Base-by-base conservation (phyloP, 208 protist species). In the Dictyostelium gargantuum region DNA sequence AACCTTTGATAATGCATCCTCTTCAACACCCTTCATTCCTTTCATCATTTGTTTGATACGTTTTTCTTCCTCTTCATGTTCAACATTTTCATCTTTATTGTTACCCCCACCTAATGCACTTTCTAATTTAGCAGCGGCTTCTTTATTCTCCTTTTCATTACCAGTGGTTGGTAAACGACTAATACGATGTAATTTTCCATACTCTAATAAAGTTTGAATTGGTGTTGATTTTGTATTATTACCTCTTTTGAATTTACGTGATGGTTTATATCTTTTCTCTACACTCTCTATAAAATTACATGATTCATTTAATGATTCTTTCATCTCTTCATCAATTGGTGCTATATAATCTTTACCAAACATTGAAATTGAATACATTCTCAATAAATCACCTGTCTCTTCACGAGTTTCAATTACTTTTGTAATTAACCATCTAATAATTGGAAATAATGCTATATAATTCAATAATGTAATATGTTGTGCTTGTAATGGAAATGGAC, bases 371-470 rank as follows among this genome's bases (percentile, higher is more conserved):
- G 95, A 91, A 73, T 95, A 97, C 54, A 93, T 46, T 66, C 95
- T 81, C 0, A 98, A 85, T 61, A 92, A 80, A 82, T 97, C 94
- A 46, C 85, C 96, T 17, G 93, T 97, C 32, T 98, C 96, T 48
- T 91, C 91, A n/a, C 98, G 86, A 10, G 95, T 94, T 42, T 98
- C 96, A 46, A 97, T 94, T 11, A 98, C 96, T 35, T 95, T 94
- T 54, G 95, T 92, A 61, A 96, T 93, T 42, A 98, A 93, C 97
- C 97, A 98, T 94, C 97, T 92, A 50, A 98, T 92, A 46, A 97
- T 93, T 54, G 94, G 94, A 50, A 96, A 96, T 46, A 98, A 92
- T 29, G 93, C 63, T 23, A 79, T 75, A 91, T 91, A 97, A 93
- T 98, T 95, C 3, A 98, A 77, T 95, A 72, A 91, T 81, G 97